A percentile compares a stretch with the other conserved stretches of the same genome.
Evolutionary conservation across 1,284 basidiomycete species (phyloP).

Genomic region (Puccinia coronata): DNA sequence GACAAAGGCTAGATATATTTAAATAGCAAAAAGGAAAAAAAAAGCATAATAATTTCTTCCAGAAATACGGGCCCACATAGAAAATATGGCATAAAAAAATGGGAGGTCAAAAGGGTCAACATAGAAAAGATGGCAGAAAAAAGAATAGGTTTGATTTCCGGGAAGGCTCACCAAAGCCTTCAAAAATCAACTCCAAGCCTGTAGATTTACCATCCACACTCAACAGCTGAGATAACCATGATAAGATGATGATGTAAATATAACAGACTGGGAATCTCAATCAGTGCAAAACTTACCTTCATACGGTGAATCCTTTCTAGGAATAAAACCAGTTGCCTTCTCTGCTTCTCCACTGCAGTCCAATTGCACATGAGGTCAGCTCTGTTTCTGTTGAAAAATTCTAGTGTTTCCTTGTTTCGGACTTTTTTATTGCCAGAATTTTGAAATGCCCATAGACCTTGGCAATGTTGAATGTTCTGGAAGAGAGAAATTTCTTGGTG

Average conservation of each 20-base stretch:
- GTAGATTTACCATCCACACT: background rate
- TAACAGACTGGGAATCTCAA: background rate
- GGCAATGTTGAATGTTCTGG: background rate
- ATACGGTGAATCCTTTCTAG: background rate
- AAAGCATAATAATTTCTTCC: too few species aligned
- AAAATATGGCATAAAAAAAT: too few species aligned
- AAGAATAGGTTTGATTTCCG: too few species aligned
- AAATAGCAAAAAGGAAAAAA: too few species aligned
- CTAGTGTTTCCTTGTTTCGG: background rate
- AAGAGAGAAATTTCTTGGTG: background rate
- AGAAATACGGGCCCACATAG: too few species aligned
- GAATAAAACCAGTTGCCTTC: background rate
- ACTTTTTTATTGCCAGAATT: background rate
- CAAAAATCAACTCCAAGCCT: conserved; percentile 1
- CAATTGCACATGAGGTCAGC: background rate
- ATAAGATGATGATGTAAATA: background rate
- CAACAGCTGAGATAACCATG: background rate
- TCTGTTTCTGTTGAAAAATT: background rate
- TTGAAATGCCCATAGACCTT: background rate
- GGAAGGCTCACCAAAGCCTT: too few species aligned
- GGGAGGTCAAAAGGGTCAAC: too few species aligned
- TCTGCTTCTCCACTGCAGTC: background rate
- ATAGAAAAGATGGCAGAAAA: too few species aligned
- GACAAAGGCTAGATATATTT: too few species aligned
- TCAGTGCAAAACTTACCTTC: background rate